These are phyloP conservation scores for Tricholoma bakamatsutake DNA, from an alignment of 768 basidiomycete genomes.

Conservation along the genomic window DNA sequence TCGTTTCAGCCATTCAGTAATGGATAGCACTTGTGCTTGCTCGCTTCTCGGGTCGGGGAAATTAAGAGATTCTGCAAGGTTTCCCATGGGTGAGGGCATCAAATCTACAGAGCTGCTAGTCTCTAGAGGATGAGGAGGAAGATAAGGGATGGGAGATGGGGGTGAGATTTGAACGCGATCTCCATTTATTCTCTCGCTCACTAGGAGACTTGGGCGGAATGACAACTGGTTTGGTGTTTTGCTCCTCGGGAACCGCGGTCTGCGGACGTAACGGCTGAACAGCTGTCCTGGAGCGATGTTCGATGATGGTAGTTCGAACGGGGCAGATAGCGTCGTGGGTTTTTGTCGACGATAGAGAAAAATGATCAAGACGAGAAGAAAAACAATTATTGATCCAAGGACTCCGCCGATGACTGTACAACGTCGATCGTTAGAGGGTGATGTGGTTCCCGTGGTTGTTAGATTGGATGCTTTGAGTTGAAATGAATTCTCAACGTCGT, in stretches of 20 bases:
- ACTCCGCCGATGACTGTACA: constrained; percentile 24
- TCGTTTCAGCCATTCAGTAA: constrained; percentile 24
- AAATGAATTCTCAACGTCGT: constrained; percentile 3
- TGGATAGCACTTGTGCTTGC: constrained; percentile 16
- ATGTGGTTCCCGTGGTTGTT: neutral
- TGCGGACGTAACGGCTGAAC: neutral
- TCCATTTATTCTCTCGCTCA: constrained; percentile 10
- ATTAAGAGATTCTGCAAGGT: neutral
- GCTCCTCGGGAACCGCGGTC: constrained; percentile 1
- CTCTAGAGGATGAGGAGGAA: neutral
- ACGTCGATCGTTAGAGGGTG: neutral
- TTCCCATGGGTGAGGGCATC: constrained; percentile 1
- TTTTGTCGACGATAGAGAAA: constrained; percentile 18
- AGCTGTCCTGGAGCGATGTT: neutral
- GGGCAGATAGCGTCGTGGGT: constrained; percentile 5
- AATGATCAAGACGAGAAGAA: constrained; percentile 18
- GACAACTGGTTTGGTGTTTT: constrained; percentile 14
- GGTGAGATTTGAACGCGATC: constrained; percentile 1
- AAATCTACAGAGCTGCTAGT: neutral
- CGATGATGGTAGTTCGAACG: neutral
- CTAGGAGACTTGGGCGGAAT: constrained; percentile 25
- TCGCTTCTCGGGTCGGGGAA: constrained; percentile 8
- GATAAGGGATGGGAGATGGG: neutral
- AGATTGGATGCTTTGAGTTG: neutral
- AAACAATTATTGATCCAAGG: constrained; percentile 18